Evolutionary conservation across 2,329 filamentous ascomycete species (phyloP).

Genomic region (Mycogone perniciosa): DNA sequence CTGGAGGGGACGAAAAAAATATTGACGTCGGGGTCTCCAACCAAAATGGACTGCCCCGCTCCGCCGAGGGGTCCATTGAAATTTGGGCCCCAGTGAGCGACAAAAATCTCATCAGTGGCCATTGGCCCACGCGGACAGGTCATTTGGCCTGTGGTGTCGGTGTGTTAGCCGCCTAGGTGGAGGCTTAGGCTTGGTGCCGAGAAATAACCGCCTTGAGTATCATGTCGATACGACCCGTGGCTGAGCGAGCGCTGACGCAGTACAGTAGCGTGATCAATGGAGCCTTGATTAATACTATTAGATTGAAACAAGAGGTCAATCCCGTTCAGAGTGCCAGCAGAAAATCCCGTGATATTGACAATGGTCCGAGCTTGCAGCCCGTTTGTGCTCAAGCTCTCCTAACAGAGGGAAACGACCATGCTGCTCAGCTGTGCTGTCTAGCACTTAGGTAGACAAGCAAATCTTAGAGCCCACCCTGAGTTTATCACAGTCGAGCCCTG

Average conservation of each 20-base stretch:
- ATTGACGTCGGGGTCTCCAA: constrained; percentile 10
- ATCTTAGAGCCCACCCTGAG: constrained; percentile 37
- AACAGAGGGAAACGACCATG: not conserved
- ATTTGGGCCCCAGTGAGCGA: not conserved
- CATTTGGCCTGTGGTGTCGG: not conserved
- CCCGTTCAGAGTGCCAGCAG: too few species aligned
- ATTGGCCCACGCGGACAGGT: too few species aligned
- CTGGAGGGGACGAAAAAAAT: constrained; percentile 17
- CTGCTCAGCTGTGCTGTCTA: not conserved
- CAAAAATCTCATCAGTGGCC: not conserved
- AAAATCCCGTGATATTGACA: too few species aligned
- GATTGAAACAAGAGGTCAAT: too few species aligned
- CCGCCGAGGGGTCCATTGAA: constrained; percentile 12
- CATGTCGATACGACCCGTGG: too few species aligned
- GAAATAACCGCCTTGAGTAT: too few species aligned
- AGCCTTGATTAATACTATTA: too few species aligned
- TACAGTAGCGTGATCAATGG: too few species aligned
- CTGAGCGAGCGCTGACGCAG: too few species aligned
- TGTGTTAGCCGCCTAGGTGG: not conserved
- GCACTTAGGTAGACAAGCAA: constrained; percentile 34
- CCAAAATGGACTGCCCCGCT: constrained; percentile 13
- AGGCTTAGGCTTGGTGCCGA: too few species aligned
- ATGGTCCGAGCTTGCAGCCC: too few species aligned
- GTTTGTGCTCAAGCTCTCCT: too few species aligned
- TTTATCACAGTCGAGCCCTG: constrained; percentile 40